Evolutionary conservation across 2,329 filamentous ascomycete genomes (phyloP).

Genomic region (Neofusicoccum umdonicola): DNA sequence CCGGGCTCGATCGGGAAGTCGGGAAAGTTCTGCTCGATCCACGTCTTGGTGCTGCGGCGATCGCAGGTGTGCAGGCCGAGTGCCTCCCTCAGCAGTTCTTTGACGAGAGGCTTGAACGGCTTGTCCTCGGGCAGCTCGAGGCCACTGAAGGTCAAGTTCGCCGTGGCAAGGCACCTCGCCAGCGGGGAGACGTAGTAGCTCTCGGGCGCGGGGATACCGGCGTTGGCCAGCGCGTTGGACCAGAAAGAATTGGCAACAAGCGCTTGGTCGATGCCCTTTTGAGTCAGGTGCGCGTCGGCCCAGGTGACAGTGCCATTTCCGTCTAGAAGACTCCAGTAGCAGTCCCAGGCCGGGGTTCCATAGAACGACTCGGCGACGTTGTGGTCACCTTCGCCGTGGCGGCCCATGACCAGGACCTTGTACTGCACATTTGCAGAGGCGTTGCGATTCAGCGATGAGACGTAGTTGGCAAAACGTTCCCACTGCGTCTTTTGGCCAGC

Average conservation of each 20-base stretch:
- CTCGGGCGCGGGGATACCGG: slow-evolving; percentile 60
- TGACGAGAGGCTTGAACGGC: slow-evolving; percentile 59
- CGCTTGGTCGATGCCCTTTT: slow-evolving; percentile 57
- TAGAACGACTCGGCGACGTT: slow-evolving; percentile 66
- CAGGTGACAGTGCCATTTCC: slow-evolving; percentile 63
- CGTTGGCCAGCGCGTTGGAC: slow-evolving; percentile 49
- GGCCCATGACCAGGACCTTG: slow-evolving; percentile 66
- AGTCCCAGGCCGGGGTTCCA: slow-evolving; percentile 68
- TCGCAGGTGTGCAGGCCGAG: slow-evolving; percentile 70
- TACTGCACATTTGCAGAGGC: slow-evolving; percentile 52
- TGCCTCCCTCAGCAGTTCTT: slow-evolving; percentile 65
- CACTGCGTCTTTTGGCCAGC: slow-evolving; percentile 56
- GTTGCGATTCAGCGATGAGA: slow-evolving; percentile 54
- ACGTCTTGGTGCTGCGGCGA: slow-evolving; percentile 54
- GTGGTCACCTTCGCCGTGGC: slow-evolving; percentile 67
- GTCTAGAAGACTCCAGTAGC: slow-evolving; percentile 64
- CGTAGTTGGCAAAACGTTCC: slow-evolving; percentile 61
- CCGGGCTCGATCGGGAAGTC: slow-evolving; percentile 57
- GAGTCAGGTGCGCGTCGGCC: slow-evolving; percentile 63
- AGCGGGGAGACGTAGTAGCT: slow-evolving; percentile 66
- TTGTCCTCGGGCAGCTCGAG: slow-evolving; percentile 51
- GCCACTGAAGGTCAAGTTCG: slow-evolving; percentile 58
- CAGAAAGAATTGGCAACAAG: slow-evolving; percentile 60
- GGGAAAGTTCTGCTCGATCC: slow-evolving; percentile 55
- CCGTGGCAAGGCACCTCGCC: slow-evolving; percentile 61